phyloP scores from a whole-genome alignment of 73 alveolate genomes.

The Breviolum minutum region DNA sequence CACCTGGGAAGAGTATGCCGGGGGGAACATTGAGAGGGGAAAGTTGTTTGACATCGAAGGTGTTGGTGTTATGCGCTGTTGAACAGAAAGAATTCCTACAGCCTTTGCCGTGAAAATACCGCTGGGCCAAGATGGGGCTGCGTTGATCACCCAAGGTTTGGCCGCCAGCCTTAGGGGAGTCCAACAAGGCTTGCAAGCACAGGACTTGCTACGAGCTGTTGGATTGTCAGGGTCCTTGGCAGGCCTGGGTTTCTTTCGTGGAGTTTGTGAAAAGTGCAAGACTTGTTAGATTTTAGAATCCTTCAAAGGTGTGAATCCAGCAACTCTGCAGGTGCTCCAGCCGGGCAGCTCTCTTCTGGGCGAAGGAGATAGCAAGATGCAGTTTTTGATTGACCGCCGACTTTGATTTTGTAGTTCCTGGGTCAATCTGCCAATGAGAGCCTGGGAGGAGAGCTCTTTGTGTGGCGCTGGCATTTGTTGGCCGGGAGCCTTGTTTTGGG shows the following conservation, averaged over 20 bases:
- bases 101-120: too few relatives aligned
- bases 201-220: slow-evolving; percentile 40
- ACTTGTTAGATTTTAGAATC: too few relatives aligned
- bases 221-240: slow-evolving; percentile 1
- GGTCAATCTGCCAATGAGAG: slow-evolving; percentile 70
- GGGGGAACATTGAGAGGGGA: too few relatives aligned
- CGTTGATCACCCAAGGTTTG: background rate
- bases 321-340: background rate
- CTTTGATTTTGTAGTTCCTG: background rate
- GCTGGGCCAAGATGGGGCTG: too few relatives aligned
- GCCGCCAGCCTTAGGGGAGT: slow-evolving; percentile 29
- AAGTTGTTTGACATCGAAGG: too few relatives aligned
- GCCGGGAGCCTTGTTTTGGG: background rate
- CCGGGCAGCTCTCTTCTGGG: slow-evolving; percentile 59
- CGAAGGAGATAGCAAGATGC: background rate
- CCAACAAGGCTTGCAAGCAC: background rate
- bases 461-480: slow-evolving; percentile 96
- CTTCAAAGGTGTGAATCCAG: background rate
- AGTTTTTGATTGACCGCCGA: background rate
- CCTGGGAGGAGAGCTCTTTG: slow-evolving; percentile 96
- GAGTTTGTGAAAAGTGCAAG: background rate
- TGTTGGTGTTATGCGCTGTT: too few relatives aligned
- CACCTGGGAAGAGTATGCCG: too few relatives aligned
- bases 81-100: too few relatives aligned
- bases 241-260: background rate